Conservation (phyloP, 805 yeast species). For the Komagataella kurtzmanii region DNA sequence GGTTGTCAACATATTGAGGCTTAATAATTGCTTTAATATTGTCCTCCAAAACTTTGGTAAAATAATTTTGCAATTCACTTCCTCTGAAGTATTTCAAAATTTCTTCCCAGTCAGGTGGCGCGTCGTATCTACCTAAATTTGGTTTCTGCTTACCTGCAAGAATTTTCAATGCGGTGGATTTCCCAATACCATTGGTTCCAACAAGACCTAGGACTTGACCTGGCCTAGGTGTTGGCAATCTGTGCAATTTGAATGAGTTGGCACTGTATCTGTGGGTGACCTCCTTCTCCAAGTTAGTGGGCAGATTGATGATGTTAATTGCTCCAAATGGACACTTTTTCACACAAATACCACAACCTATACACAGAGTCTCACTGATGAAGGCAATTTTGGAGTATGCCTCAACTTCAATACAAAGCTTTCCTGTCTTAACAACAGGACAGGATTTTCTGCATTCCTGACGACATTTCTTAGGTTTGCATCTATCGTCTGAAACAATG, state of each 20-base stretch:
- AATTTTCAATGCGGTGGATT: constrained; percentile 92
- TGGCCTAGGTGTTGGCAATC: constrained; percentile 97
- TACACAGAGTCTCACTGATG: constrained; percentile 86
- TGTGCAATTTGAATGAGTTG: constrained; percentile 91
- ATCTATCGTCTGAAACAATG: constrained; percentile 84
- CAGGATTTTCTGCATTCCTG: constrained; percentile 96
- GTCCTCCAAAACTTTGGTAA: constrained; percentile 89
- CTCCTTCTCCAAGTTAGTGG: constrained; percentile 85
- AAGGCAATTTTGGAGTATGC: constrained; percentile 89
- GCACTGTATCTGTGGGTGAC: constrained; percentile 97
- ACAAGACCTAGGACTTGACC: constrained; percentile 97
- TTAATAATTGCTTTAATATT: constrained; percentile 92
- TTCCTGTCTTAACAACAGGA: constrained; percentile 97
- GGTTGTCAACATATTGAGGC: constrained; percentile 97
- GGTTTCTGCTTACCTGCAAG: constrained; percentile 97
- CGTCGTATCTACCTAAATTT: constrained; percentile 84
- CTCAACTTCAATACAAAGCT: constrained; percentile 90
- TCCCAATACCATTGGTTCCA: constrained; percentile 99
- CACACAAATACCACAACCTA: constrained; percentile 99
- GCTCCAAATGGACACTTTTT: constrained; percentile 98
- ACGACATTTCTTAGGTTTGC: constrained; percentile 97
- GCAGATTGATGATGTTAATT: constrained; percentile 87
- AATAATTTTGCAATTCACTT: constrained; percentile 90
- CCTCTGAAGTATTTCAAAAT: constrained; percentile 89
- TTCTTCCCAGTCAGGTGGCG: constrained; percentile 97